Base-by-base conservation (phyloP, 257 asterid genomes). In the Leptodermis oblonga region DNA sequence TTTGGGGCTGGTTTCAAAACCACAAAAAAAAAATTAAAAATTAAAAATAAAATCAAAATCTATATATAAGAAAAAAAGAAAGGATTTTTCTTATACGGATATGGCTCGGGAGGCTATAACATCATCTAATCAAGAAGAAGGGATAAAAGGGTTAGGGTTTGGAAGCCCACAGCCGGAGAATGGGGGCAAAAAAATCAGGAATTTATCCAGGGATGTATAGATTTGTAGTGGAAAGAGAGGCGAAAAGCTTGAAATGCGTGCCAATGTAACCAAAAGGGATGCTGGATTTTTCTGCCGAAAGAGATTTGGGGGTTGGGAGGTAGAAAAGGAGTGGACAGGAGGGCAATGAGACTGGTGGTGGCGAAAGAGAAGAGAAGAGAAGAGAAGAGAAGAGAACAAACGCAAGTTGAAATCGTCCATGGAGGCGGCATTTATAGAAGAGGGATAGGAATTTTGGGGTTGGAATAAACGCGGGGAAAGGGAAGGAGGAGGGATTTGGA, bases 261-360 rank as follows among this genome's bases (percentile, higher is more conserved):
- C 14, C 41, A 15, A 65, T 43, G 62, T 72, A 55, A n/a, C 30
- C 45, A 63, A 52, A 62, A 52, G 51, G 62, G 59, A 13, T 64
- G 26, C 25, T 9, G 14, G 10, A 28, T 0, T 58, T 58, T 12
- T n/a, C 4, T 2, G 28, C 12, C 33, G 23, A 7, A 22, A 28
- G 56, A 48, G 46, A 48, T 48, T 12, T 9, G 59, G 42, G 60
- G 26, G 6, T 17, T 0, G 17, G 62, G 62, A 34, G 23, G 14
- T 51, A n/a, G n/a, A n/a, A n/a, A n/a, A n/a, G n/a, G n/a, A n/a
- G 76, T 22, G 62, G 74, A 46, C 74, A 70, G 55, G 45, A 49
- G 55, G 10, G 31, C 39, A 45, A 33, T 34, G 49, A 1, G 28
- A 22, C 12, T 14, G 66, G 42, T 23, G 53, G 13, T 5, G 62